phyloP scores from a whole-genome alignment of 768 basidiomycete species.

The Psilocybe cubensis region DNA sequence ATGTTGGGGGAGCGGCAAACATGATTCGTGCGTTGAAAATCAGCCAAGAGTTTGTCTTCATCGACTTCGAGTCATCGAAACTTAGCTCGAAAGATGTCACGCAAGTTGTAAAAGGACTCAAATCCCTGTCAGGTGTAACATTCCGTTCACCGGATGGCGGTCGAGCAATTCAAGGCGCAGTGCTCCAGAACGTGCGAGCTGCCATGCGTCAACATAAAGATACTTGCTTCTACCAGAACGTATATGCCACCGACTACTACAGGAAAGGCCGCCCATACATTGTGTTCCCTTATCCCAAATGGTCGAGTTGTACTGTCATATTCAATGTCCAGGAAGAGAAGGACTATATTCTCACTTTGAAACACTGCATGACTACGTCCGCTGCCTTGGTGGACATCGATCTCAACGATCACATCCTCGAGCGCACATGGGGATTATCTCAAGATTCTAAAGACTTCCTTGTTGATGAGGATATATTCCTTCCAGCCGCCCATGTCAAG shows the following conservation, averaged over 20 bases:
- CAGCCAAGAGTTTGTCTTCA: constrained; percentile 3
- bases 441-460: background rate
- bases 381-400: background rate
- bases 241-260: constrained; percentile 2
- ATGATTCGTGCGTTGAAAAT: constrained; percentile 5
- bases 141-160: background rate
- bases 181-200: background rate
- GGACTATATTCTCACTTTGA: constrained; percentile 4
- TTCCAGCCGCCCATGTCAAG: background rate
- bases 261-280: constrained; percentile 5
- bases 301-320: background rate
- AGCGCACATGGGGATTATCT: constrained; percentile 1
- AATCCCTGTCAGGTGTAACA: constrained; percentile 6
- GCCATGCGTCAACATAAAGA: background rate
- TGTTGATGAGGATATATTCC: constrained; percentile 3
- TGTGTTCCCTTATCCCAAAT: background rate
- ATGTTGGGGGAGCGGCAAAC: constrained; percentile 1
- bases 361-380: constrained; percentile 7
- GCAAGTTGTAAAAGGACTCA: background rate
- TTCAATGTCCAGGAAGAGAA: background rate
- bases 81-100: background rate
- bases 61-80: constrained; percentile 1
- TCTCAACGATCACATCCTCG: constrained; percentile 2
- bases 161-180: background rate
- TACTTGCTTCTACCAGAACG: constrained; percentile 1